Conservation (phyloP, 495 filamentous ascomycete species). For the Daldinia concentrica region DNA sequence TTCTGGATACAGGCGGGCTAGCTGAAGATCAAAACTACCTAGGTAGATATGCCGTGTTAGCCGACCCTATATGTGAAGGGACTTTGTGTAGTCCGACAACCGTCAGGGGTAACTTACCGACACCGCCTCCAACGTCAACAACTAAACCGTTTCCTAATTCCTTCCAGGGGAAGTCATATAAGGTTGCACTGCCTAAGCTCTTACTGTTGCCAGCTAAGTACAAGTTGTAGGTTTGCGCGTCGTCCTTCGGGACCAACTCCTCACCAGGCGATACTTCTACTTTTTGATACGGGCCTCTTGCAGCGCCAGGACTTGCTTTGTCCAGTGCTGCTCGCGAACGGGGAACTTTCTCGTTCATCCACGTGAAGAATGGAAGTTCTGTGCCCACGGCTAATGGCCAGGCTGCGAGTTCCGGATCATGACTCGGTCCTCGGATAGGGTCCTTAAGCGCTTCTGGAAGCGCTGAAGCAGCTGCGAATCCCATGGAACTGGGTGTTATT, state of each 20-base stretch:
- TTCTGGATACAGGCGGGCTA: conserved; percentile 44
- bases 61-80: not conserved
- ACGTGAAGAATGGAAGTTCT: conserved; percentile 49
- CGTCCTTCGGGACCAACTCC: conserved; percentile 32
- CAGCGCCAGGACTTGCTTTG: conserved; percentile 37
- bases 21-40: conserved; percentile 50
- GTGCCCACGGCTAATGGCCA: conserved; percentile 49
- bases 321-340: conserved; percentile 34
- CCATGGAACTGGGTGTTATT: conserved; percentile 23
- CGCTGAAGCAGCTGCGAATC: conserved; percentile 44
- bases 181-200: conserved; percentile 46
- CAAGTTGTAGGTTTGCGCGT: conserved; percentile 29
- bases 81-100: not conserved
- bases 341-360: conserved; percentile 48
- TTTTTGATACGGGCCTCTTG: conserved; percentile 24
- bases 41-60: conserved; percentile 17
- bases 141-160: conserved; percentile 47
- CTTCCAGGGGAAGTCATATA: conserved; percentile 53
- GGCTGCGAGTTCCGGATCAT: conserved; percentile 41
- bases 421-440: conserved; percentile 41
- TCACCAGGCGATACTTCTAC: conserved; percentile 30
- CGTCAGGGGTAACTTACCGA: conserved; percentile 42
- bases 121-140: conserved; percentile 56
- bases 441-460: conserved; percentile 49
- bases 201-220: conserved; percentile 48